A percentile compares a stretch with the other conserved stretches of the same genome.
Evolutionary conservation across 345 rosid genomes (phyloP).

Genomic region (Hibiscus trionum): DNA sequence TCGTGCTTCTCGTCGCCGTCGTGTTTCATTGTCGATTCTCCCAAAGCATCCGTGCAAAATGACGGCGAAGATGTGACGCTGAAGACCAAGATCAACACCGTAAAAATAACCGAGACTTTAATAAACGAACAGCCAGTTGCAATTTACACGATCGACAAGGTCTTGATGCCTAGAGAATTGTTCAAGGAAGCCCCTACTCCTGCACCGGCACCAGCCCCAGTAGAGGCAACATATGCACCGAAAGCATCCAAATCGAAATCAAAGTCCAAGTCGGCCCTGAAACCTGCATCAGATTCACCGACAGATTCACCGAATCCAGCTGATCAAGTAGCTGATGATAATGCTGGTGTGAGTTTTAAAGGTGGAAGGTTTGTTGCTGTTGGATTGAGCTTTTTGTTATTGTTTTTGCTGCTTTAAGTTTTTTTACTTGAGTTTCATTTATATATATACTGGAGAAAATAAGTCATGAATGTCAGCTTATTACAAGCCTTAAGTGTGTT

Average conservation of each 20-base stretch:
- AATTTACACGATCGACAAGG: constrained; percentile 56
- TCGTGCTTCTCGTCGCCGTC: too few relatives aligned
- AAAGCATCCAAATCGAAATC: constrained; percentile 28
- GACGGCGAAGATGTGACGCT: constrained; percentile 68
- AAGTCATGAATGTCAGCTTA: constrained; percentile 1
- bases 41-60: constrained; percentile 82
- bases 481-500: constrained; percentile 11
- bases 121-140: constrained; percentile 79
- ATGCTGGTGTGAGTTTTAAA: constrained; percentile 29
- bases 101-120: constrained; percentile 55
- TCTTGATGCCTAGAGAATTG: constrained; percentile 73
- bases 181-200: constrained; percentile 62
- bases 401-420: constrained; percentile 27
- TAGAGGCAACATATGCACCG: constrained; percentile 54
- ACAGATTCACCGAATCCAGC: constrained; percentile 56
- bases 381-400: constrained; percentile 40
- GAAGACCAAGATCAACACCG: constrained; percentile 62
- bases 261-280: constrained; percentile 16
- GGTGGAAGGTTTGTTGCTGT: constrained; percentile 29
- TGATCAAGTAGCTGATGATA: constrained; percentile 52
- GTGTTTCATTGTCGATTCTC: too few relatives aligned
- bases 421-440: too few relatives aligned
- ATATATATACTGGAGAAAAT: constrained; percentile 24
- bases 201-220: constrained; percentile 49
- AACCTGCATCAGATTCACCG: constrained; percentile 49